Evolutionary conservation across 495 filamentous ascomycete genomes (phyloP).

Genomic region (Hamigera avellanea): DNA sequence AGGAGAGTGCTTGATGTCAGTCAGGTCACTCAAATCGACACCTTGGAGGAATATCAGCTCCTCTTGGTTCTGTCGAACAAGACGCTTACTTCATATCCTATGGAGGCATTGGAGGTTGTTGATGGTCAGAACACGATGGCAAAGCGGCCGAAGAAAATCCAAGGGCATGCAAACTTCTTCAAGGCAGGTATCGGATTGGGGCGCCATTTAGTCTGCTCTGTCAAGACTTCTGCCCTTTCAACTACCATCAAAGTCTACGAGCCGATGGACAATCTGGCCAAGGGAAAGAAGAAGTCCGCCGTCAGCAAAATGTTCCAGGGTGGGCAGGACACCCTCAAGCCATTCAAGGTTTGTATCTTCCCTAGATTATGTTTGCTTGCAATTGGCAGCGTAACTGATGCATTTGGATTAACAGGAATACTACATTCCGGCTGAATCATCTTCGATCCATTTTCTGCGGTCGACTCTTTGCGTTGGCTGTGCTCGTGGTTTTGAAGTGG

Average conservation of each 20-base stretch:
- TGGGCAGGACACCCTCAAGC: conserved; percentile 85
- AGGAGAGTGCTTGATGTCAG: conserved; percentile 75
- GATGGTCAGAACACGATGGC: conserved; percentile 59
- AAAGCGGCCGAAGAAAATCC: conserved; percentile 94
- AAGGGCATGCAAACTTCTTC: conserved; percentile 96
- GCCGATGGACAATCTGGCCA: conserved; percentile 81
- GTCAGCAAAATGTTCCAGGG: conserved; percentile 90
- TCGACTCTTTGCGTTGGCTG: conserved; percentile 96
- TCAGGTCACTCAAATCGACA: conserved; percentile 89
- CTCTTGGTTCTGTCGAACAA: conserved; percentile 90
- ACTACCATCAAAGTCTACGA: conserved; percentile 97
- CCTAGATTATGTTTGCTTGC: no score
- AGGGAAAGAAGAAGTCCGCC: conserved; percentile 82
- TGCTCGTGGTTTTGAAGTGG: conserved; percentile 91
- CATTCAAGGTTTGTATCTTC: conserved; percentile 59
- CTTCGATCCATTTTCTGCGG: conserved; percentile 92
- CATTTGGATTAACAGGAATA: conserved; percentile 51
- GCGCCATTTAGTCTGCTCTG: conserved; percentile 86
- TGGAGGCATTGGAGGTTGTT: conserved; percentile 72
- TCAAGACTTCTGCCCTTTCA: conserved; percentile 79
- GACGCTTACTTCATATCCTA: conserved; percentile 73
- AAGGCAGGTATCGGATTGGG: conserved; percentile 91
- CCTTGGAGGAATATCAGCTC: conserved; percentile 86
- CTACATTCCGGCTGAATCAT: conserved; percentile 94
- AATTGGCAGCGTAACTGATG: no score